A percentile compares a stretch with the other conserved stretches of the same genome.
Evolutionary conservation across 371 early-diverging fungal genomes (phyloP).

Genomic region (Mortierella sp.): DNA sequence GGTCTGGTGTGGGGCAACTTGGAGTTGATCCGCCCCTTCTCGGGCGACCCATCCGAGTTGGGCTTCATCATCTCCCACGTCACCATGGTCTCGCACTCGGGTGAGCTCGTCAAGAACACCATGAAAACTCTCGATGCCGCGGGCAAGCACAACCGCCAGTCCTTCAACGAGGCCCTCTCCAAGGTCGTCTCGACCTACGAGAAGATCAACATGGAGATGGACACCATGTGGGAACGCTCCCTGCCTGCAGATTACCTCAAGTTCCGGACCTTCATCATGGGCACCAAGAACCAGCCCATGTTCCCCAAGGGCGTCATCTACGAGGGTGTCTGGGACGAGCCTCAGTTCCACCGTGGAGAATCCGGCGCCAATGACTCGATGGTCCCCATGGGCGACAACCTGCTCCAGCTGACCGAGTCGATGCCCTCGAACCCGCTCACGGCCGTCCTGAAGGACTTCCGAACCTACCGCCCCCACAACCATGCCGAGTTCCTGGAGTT

Average conservation of each 20-base stretch:
- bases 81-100: conserved; percentile 86
- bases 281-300: conserved; percentile 90
- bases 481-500: conserved; percentile 81
- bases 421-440: conserved; percentile 91
- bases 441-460: conserved; percentile 80
- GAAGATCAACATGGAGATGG: conserved; percentile 81
- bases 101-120: conserved; percentile 72
- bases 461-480: conserved; percentile 83
- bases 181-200: conserved; percentile 72
- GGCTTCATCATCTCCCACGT: conserved; percentile 89
- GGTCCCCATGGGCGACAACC: conserved; percentile 87
- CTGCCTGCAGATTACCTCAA: conserved; percentile 81
- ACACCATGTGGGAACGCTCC: conserved; percentile 83
- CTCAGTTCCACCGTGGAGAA: conserved; percentile 84
- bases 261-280: conserved; percentile 93
- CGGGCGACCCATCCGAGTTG: conserved; percentile 79
- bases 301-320: conserved; percentile 89
- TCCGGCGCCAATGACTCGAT: conserved; percentile 91
- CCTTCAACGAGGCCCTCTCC: conserved; percentile 71
- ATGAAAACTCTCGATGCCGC: conserved; percentile 71
- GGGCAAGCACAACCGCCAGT: conserved; percentile 63
- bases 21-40: conserved; percentile 81
- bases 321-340: conserved; percentile 78
- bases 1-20: conserved; percentile 79
- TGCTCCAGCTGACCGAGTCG: conserved; percentile 81